Evolutionary conservation across 2,329 filamentous ascomycete species (phyloP).

Genomic region (Endothia cerciana): DNA sequence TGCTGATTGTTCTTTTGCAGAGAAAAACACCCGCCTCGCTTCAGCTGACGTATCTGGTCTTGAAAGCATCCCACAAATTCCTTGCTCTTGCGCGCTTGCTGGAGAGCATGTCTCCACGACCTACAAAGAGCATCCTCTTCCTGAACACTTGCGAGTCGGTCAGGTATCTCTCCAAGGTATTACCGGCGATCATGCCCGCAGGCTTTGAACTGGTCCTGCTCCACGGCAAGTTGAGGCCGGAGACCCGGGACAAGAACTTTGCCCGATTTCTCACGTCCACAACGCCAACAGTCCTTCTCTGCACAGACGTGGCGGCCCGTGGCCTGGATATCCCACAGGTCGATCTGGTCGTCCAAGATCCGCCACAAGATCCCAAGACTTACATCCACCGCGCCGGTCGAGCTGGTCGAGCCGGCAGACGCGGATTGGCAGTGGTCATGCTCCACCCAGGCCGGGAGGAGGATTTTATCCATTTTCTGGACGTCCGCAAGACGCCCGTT

Average conservation of each 20-base stretch:
- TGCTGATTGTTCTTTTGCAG: constrained; percentile 19
- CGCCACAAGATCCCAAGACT: constrained; percentile 82
- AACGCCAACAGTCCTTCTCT: constrained; percentile 79
- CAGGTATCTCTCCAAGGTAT: constrained; percentile 86
- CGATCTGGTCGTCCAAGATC: constrained; percentile 90
- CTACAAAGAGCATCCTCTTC: constrained; percentile 88
- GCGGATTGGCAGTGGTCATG: constrained; percentile 83
- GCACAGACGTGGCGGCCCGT: constrained; percentile 88
- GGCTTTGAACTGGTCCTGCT: constrained; percentile 75
- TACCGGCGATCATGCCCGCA: constrained; percentile 72
- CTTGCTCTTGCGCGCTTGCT: constrained; percentile 74
- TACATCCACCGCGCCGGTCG: constrained; percentile 94
- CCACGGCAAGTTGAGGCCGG: constrained; percentile 89
- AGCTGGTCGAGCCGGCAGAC: constrained; percentile 85
- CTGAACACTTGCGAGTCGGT: constrained; percentile 86
- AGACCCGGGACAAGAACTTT: constrained; percentile 88
- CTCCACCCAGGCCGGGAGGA: constrained; percentile 84
- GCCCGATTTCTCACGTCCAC: constrained; percentile 75
- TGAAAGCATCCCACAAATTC: constrained; percentile 78
- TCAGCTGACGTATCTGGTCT: constrained; percentile 84
- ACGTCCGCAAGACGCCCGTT: constrained; percentile 86
- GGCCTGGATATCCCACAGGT: constrained; percentile 92
- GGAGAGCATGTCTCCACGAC: constrained; percentile 68
- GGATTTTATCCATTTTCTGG: constrained; percentile 86
- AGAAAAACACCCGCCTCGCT: constrained; percentile 88